Conservation (phyloP, 2,329 filamentous ascomycete species). For the Aureobasidium sp. region DNA sequence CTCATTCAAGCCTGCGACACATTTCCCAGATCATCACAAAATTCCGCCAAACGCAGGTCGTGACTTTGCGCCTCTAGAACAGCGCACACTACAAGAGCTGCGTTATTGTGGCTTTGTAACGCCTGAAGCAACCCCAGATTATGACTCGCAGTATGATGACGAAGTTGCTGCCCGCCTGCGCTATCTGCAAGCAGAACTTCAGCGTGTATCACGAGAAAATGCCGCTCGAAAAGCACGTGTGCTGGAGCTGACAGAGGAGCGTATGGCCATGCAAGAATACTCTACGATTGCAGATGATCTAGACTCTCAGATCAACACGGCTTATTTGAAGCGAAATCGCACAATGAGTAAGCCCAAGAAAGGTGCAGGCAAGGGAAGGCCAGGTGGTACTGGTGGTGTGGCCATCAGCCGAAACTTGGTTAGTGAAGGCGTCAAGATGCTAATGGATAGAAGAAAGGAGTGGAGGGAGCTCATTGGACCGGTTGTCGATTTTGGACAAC, state of each 20-base stretch:
- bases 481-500: slow-evolving; percentile 77
- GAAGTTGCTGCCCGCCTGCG: slow-evolving; percentile 87
- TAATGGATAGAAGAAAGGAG: slow-evolving; percentile 84
- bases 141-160: slow-evolving; percentile 85
- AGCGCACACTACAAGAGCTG: slow-evolving; percentile 84
- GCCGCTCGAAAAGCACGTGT: slow-evolving; percentile 83
- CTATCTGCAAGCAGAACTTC: slow-evolving; percentile 72
- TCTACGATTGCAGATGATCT: slow-evolving; percentile 94
- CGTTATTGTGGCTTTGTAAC: slow-evolving; percentile 78
- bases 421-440: slow-evolving; percentile 78
- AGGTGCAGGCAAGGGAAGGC: slow-evolving; percentile 44
- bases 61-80: slow-evolving; percentile 80
- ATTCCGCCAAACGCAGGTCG: slow-evolving; percentile 55
- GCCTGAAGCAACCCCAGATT: slow-evolving; percentile 57
- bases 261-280: slow-evolving; percentile 95
- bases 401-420: slow-evolving; percentile 70
- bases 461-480: slow-evolving; percentile 90
- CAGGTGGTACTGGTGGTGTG: slow-evolving; percentile 48
- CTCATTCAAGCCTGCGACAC: slow-evolving; percentile 55
- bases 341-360: slow-evolving; percentile 84
- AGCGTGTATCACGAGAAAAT: slow-evolving; percentile 78
- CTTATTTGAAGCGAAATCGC: slow-evolving; percentile 90
- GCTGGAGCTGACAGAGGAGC: slow-evolving; percentile 79
- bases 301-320: slow-evolving; percentile 87
- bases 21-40: slow-evolving; percentile 49